A percentile compares a stretch with the other conserved stretches of the same genome.
phyloP scores from a whole-genome alignment of 345 rosid genomes.

The Limnanthes douglasii region DNA sequence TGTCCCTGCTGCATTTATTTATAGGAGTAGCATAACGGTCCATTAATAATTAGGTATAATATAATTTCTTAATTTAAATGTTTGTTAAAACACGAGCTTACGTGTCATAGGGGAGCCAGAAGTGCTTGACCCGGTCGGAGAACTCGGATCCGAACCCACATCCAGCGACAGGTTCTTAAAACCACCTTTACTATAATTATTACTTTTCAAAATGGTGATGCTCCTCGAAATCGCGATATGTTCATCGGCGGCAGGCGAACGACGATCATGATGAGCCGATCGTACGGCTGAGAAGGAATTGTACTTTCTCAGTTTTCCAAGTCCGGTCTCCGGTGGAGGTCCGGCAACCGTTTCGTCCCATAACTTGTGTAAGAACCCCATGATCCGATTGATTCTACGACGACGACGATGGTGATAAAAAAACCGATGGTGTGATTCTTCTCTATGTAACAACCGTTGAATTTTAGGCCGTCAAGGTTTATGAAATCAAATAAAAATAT shows the following conservation, averaged over 20 bases:
- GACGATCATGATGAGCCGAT: no score
- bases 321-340: slow-evolving; percentile 64
- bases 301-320: slow-evolving; percentile 38
- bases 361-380: slow-evolving; percentile 69
- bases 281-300: slow-evolving; percentile 29
- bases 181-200: slow-evolving; percentile 1
- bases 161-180: slow-evolving; percentile 19
- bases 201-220: slow-evolving; percentile 36
- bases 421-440: no score
- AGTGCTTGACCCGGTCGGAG: slow-evolving; percentile 23
- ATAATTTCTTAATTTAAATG: background rate
- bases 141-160: slow-evolving; percentile 20
- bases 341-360: slow-evolving; percentile 98
- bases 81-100: slow-evolving; percentile 8
- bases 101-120: slow-evolving; percentile 41
- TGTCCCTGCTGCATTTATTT: slow-evolving; percentile 40
- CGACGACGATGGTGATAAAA: no score
- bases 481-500: no score
- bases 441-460: no score
- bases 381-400: no score
- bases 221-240: slow-evolving; percentile 31
- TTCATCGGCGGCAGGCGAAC: slow-evolving; percentile 6
- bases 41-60: background rate
- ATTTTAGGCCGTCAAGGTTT: no score
- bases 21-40: background rate